phyloP scores from a whole-genome alignment of 345 rosid species.

The Brassica napus region DNA sequence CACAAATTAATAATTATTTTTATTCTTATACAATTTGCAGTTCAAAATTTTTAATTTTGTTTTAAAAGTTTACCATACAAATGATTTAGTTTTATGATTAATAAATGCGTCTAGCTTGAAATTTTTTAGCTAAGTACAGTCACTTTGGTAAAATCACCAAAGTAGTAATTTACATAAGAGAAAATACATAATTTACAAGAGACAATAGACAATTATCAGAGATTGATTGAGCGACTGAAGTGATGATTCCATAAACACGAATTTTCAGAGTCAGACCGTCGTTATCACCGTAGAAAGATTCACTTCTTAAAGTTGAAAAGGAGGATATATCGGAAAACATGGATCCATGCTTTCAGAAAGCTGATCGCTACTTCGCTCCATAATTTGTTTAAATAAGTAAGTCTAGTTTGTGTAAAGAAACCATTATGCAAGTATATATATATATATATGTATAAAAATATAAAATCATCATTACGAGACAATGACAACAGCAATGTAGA shows the following conservation, averaged over 20 bases:
- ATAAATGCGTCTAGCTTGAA: background rate
- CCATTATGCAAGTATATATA: background rate
- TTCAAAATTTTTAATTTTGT: background rate
- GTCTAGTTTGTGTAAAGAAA: slow-evolving; percentile 19
- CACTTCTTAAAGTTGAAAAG: slow-evolving; percentile 22
- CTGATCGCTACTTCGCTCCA: slow-evolving; percentile 27
- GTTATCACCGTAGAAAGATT: slow-evolving; percentile 31
- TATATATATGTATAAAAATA: background rate
- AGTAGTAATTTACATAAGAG: background rate
- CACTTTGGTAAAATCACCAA: background rate
- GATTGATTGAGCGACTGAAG: slow-evolving; percentile 16
- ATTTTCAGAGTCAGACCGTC: slow-evolving; percentile 28
- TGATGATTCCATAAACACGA: slow-evolving; percentile 29
- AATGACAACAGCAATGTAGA: slow-evolving; percentile 16
- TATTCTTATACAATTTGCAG: background rate
- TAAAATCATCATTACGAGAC: slow-evolving; percentile 1
- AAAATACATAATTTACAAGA: background rate
- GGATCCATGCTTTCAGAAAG: slow-evolving; percentile 43
- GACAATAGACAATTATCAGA: background rate
- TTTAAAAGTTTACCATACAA: background rate
- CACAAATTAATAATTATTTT: background rate
- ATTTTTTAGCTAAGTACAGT: background rate
- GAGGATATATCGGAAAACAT: slow-evolving; percentile 36
- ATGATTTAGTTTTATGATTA: background rate
- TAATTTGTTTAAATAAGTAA: slow-evolving; percentile 10